Base-by-base conservation (phyloP, 2,329 filamentous ascomycete species). In the Colletotrichum agaves region DNA sequence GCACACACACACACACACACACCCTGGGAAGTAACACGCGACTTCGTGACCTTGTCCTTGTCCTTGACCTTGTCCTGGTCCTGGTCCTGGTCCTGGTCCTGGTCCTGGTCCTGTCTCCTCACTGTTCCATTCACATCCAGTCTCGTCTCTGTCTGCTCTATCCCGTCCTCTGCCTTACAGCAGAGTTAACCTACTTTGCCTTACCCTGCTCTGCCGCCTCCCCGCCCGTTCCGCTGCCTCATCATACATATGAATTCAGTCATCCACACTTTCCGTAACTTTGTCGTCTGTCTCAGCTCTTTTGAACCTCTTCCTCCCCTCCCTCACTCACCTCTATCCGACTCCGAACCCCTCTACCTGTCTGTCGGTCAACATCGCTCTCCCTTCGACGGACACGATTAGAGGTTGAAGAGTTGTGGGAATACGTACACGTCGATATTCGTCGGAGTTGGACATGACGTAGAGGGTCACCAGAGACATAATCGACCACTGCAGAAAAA, bases 181-280 rank as follows among this genome's bases (percentile, higher is more conserved):
- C n/a, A n/a, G n/a, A n/a, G 53, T 67, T 64, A 67, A 67, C 64
- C 64, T 64, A 67, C 61, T 55, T 59, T 43, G 33, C 64, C 64
- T 56, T 64, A 62, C 64, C 52, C 61, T 59, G 53, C 59, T 39
- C 15, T 39, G 17, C 17, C 37, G 35, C 55, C 53, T 50, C 23
- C 27, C 47, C 58, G 44, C 52, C 37, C 58, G 19, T 61, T 52
- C 58, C 58, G 58, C 58, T 61, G 59, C 53, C 55, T 68, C 61
- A 58, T 57, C 65, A 59, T 68, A 68, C 65, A 68, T 68, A 68
- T 68, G 60, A 58, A 58, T 55, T 63, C 43, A 68, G 65, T 65
- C 65, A 68, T 68, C 65, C 65, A 68, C 65, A 65, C 65, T 55
- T 53, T 49, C 35, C 13, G 39, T 55, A 65, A 50, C 61, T 59